Conservation (phyloP, 2,329 filamentous ascomycete genomes). For the Talaromyces marneffei region DNA sequence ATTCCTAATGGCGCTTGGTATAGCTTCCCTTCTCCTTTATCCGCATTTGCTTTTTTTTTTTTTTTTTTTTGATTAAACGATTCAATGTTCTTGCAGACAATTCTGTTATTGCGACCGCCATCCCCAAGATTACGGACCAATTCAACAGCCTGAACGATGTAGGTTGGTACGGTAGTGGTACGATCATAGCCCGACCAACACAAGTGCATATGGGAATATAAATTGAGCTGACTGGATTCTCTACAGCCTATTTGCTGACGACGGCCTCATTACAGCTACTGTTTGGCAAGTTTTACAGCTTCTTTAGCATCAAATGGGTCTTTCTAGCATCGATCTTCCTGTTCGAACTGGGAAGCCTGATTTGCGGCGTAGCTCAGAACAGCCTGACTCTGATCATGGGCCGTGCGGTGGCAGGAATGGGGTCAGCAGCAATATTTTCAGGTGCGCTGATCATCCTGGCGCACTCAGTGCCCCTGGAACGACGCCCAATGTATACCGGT, state of each 20-base stretch:
- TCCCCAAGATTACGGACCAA: conserved; percentile 22
- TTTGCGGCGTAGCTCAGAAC: conserved; percentile 34
- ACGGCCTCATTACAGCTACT: conserved; percentile 27
- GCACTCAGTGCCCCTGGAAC: conserved; percentile 19
- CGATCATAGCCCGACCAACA: conserved; percentile 15
- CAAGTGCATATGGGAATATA: conserved; percentile 19
- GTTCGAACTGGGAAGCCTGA: conserved; percentile 42
- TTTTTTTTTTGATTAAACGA: background rate
- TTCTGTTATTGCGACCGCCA: conserved; percentile 28
- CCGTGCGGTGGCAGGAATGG: conserved; percentile 27
- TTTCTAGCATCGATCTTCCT: conserved; percentile 26
- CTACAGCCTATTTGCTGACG: conserved; percentile 37
- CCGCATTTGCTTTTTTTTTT: no score
- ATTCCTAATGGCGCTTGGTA: conserved; percentile 3
- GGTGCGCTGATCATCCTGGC: conserved; percentile 23
- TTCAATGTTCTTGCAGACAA: background rate
- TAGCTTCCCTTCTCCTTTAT: background rate
- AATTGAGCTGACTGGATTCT: conserved; percentile 18
- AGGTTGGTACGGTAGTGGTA: conserved; percentile 28
- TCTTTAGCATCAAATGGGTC: conserved; percentile 24
- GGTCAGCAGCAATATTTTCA: conserved; percentile 21
- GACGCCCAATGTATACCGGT: conserved; percentile 19
- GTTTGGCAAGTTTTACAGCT: conserved; percentile 43
- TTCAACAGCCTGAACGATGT: conserved; percentile 29
- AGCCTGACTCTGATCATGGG: conserved; percentile 27